Evolutionary conservation across 2,329 filamentous ascomycete species (phyloP).

Genomic region (Thermoascus crustaceus): DNA sequence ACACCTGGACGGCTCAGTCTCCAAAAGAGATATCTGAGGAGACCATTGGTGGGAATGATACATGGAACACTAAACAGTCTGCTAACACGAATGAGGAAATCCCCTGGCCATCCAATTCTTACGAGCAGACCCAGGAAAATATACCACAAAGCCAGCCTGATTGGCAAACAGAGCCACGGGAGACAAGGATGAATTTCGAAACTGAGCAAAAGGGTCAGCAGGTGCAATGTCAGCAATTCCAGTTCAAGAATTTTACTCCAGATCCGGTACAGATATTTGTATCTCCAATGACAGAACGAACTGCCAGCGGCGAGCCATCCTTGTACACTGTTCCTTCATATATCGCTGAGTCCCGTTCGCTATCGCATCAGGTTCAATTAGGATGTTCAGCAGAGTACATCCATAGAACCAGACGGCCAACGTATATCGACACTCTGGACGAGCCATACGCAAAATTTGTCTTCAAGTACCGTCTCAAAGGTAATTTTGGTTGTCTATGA

Average conservation of each 20-base stretch:
- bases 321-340: conserved; percentile 14
- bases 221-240: neutral
- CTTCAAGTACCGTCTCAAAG: conserved; percentile 22
- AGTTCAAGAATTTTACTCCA: neutral
- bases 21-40: too few relatives aligned
- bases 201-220: neutral
- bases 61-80: too few relatives aligned
- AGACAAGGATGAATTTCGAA: too few relatives aligned
- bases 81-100: too few relatives aligned
- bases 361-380: conserved; percentile 23
- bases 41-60: too few relatives aligned
- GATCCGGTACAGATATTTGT: neutral
- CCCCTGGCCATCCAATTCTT: too few relatives aligned
- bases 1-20: too few relatives aligned
- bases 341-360: conserved; percentile 8
- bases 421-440: conserved; percentile 21
- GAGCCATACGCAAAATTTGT: conserved; percentile 26
- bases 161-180: too few relatives aligned
- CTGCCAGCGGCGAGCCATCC: conserved; percentile 9
- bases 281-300: conserved; percentile 7
- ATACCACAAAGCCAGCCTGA: too few relatives aligned
- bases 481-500: conserved; percentile 3
- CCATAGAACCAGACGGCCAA: conserved; percentile 20
- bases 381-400: conserved; percentile 19
- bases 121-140: too few relatives aligned